phyloP scores from a whole-genome alignment of 2,329 filamentous ascomycete genomes.

The Penicillium sp. region DNA sequence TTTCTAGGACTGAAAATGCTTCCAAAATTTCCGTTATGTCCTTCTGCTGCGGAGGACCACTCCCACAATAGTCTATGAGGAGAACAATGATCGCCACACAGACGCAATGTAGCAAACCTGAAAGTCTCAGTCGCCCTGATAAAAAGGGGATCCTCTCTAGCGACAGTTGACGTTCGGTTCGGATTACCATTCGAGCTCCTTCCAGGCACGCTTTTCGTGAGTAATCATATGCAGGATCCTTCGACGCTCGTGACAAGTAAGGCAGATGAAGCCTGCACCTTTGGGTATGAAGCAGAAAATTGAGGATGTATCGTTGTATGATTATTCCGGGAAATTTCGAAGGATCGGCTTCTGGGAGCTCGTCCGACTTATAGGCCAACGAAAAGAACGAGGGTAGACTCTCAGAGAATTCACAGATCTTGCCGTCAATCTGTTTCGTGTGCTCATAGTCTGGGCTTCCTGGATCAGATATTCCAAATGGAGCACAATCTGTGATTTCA shows the following conservation, averaged over 20 bases:
- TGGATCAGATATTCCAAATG: constrained; percentile 21
- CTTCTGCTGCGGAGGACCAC: constrained; percentile 23
- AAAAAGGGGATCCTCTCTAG: constrained; percentile 21
- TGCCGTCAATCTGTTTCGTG: constrained; percentile 35
- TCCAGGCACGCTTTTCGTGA: constrained; percentile 38
- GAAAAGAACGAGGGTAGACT: constrained; percentile 37
- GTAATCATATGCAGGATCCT: constrained; percentile 30
- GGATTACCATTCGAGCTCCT: constrained; percentile 33
- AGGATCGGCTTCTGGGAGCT: constrained; percentile 7
- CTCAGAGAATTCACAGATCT: constrained; percentile 30
- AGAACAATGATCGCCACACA: constrained; percentile 42
- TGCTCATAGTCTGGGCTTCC: constrained; percentile 26
- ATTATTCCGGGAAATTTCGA: constrained; percentile 18
- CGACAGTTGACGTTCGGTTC: constrained; percentile 22
- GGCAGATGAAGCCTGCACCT: constrained; percentile 41
- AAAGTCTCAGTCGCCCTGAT: constrained; percentile 24
- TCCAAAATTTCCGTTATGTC: constrained; percentile 32
- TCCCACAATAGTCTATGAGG: constrained; percentile 40
- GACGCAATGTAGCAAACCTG: constrained; percentile 33
- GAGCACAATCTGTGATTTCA: constrained; percentile 35
- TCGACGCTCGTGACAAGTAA: constrained; percentile 31
- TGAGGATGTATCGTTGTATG: constrained; percentile 36
- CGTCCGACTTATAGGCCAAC: constrained; percentile 12
- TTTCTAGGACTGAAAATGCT: constrained; percentile 36
- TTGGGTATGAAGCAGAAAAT: constrained; percentile 36